phyloP scores from a whole-genome alignment of 345 rosid genomes.

The Syzygium grande region DNA sequence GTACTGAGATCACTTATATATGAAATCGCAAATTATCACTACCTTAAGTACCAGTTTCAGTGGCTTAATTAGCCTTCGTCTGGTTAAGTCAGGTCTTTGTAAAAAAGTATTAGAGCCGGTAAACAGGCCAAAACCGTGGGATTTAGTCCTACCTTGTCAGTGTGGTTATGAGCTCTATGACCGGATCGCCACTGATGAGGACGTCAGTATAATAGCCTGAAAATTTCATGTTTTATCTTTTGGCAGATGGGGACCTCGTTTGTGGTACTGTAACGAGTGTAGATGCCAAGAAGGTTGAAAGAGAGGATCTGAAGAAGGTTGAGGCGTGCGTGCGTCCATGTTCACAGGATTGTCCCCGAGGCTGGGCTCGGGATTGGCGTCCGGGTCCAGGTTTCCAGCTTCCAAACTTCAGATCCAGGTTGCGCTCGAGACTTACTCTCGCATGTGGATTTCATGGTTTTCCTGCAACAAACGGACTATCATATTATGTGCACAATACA shows the following conservation, averaged over 20 bases:
- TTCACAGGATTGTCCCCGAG: neutral
- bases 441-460: too few relatives aligned
- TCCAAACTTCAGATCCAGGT: too few relatives aligned
- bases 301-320: neutral
- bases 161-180: neutral
- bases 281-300: neutral
- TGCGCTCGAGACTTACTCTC: too few relatives aligned
- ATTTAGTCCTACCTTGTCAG: too few relatives aligned
- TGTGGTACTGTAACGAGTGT: neutral
- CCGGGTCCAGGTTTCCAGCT: too few relatives aligned
- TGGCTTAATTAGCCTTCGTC: neutral
- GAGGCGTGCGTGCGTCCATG: neutral
- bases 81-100: neutral
- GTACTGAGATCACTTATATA: neutral
- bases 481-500: neutral
- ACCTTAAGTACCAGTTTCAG: neutral
- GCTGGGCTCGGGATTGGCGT: too few relatives aligned
- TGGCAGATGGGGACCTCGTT: neutral
- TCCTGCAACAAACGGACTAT: too few relatives aligned
- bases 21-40: neutral
- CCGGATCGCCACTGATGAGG: neutral
- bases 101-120: too few relatives aligned
- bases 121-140: too few relatives aligned
- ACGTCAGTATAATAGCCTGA: neutral
- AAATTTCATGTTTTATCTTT: neutral